phyloP scores from a whole-genome alignment of 2,329 filamentous ascomycete species.

The Pseudonectria foliicola region DNA sequence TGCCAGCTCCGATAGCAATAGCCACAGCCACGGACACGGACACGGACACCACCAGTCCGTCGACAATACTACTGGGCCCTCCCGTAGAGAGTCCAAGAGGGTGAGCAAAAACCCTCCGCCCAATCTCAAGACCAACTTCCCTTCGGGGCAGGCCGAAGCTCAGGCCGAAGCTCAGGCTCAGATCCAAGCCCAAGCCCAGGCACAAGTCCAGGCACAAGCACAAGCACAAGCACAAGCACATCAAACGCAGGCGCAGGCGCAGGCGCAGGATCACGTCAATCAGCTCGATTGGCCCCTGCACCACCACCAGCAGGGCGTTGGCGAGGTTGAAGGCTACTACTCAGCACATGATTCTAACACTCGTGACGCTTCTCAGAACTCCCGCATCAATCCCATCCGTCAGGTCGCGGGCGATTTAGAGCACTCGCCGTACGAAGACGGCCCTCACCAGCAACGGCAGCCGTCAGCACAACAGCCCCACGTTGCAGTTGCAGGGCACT shows the following conservation, averaged over 20 bases:
- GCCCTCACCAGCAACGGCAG: slow-evolving; percentile 19
- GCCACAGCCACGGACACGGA: slow-evolving; percentile 22
- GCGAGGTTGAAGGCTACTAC: slow-evolving; percentile 33
- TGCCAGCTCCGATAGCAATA: slow-evolving; percentile 18
- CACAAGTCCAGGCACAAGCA: slow-evolving; percentile 8
- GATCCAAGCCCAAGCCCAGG: slow-evolving; percentile 12
- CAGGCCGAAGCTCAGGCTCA: slow-evolving; percentile 10
- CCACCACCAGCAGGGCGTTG: slow-evolving; percentile 27
- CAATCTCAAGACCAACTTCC: slow-evolving; percentile 35
- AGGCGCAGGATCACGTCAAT: background rate
- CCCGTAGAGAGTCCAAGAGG: slow-evolving; percentile 51
- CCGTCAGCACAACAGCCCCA: slow-evolving; percentile 3
- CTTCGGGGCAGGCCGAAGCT: slow-evolving; percentile 12
- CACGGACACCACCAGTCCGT: slow-evolving; percentile 28
- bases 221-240: slow-evolving; percentile 13
- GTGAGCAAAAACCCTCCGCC: slow-evolving; percentile 39
- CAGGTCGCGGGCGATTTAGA: slow-evolving; percentile 41
- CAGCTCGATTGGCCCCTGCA: slow-evolving; percentile 14
- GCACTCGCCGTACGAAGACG: slow-evolving; percentile 39
- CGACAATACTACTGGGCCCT: slow-evolving; percentile 42
- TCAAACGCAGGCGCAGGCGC: background rate
- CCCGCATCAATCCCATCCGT: slow-evolving; percentile 38
- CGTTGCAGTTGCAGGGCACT: too few species aligned
- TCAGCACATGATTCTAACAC: slow-evolving; percentile 33
- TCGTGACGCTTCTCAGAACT: slow-evolving; percentile 33